Conservation (phyloP, 371 early-diverging fungal genomes). For the Apophysomyces variabilis region DNA sequence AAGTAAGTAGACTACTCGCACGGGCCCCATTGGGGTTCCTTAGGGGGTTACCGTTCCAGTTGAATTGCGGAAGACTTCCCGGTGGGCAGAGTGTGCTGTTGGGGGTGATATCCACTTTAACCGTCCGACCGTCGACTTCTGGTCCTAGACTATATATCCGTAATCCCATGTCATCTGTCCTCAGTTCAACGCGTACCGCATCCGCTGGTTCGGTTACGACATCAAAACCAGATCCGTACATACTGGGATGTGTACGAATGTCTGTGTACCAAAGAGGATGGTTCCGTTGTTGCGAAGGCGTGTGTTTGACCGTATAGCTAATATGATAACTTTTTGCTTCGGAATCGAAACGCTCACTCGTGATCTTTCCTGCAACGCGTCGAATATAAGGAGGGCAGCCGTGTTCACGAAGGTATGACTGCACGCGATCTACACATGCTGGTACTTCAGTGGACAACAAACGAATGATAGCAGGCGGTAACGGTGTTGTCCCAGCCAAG, state of each 20-base stretch:
- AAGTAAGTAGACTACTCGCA: background rate
- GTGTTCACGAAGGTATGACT: slow-evolving; percentile 45
- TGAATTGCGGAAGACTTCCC: slow-evolving; percentile 16
- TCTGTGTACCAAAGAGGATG: slow-evolving; percentile 46
- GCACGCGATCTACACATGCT: slow-evolving; percentile 47
- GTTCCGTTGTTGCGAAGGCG: slow-evolving; percentile 31
- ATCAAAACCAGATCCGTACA: slow-evolving; percentile 43
- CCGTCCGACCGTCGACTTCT: slow-evolving; percentile 36
- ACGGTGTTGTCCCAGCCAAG: slow-evolving; percentile 49
- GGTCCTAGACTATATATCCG: slow-evolving; percentile 42
- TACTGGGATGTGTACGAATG: slow-evolving; percentile 37
- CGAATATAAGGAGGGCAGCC: slow-evolving; percentile 65
- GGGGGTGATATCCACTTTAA: slow-evolving; percentile 29
- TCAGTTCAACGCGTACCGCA: slow-evolving; percentile 34
- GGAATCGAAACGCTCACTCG: slow-evolving; percentile 34
- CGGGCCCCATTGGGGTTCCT: background rate
- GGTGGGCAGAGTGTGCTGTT: background rate
- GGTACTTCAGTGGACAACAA: slow-evolving; percentile 51
- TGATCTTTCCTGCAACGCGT: slow-evolving; percentile 49
- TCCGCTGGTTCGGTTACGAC: slow-evolving; percentile 24
- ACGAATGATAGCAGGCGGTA: slow-evolving; percentile 56
- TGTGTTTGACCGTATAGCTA: slow-evolving; percentile 43
- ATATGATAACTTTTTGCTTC: slow-evolving; percentile 34
- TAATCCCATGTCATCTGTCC: slow-evolving; percentile 40
- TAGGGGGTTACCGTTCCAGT: slow-evolving; percentile 21